These are phyloP conservation scores for Tritrichomonas foetus DNA, from an alignment of 208 protist genomes.

Conservation along the genomic window DNA sequence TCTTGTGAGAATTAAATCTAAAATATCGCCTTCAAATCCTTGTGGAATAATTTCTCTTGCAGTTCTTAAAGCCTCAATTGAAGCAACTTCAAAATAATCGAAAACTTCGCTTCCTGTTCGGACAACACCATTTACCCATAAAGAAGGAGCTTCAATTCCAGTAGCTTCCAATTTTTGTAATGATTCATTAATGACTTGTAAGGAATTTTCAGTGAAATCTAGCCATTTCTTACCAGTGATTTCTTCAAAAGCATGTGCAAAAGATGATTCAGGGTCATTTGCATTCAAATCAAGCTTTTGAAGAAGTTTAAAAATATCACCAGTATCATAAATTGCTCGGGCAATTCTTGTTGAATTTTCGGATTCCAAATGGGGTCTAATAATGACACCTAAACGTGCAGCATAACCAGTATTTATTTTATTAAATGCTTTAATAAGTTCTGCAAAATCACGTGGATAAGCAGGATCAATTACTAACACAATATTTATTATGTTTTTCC, in stretches of 20 bases:
- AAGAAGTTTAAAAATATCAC: neutral
- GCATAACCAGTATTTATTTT: neutral
- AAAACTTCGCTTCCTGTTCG: neutral
- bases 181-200: too few relatives aligned
- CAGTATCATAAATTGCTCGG: neutral
- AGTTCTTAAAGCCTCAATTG: neutral
- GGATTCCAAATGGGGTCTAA: neutral
- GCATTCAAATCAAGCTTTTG: neutral
- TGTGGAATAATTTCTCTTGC: neutral
- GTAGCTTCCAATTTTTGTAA: neutral
- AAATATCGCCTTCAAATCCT: neutral
- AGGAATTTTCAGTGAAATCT: neutral
- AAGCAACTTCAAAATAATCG: neutral
- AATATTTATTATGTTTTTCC: neutral
- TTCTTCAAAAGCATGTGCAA: neutral
- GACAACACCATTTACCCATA: neutral
- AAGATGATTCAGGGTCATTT: neutral
- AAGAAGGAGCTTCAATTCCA: neutral
- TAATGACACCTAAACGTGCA: neutral
- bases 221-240: neutral
- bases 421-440: neutral
- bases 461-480: conserved; percentile 6
- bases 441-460: neutral
- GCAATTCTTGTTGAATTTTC: neutral
- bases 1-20: neutral